phyloP scores from a whole-genome alignment of 164 flowering plant species.

The grape (Vitis vinifera) region DNA sequence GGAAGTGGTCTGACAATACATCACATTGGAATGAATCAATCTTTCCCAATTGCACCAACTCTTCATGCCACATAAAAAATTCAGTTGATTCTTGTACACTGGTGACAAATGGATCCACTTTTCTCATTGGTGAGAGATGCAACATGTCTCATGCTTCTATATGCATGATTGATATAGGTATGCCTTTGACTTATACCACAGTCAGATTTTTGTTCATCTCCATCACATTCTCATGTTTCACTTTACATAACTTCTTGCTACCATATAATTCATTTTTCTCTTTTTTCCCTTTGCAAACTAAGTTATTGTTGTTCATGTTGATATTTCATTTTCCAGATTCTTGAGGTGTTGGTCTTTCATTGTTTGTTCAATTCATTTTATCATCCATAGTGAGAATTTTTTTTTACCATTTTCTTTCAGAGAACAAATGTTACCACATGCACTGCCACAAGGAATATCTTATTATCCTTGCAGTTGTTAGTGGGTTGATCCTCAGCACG shows the following conservation, averaged over 20 bases:
- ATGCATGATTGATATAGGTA: conserved; percentile 70
- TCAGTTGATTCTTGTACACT: conserved; percentile 47
- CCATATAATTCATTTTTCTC: neutral
- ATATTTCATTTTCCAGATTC: neutral
- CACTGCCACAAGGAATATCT: conserved; percentile 83
- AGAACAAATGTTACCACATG: conserved; percentile 55
- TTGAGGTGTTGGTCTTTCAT: neutral
- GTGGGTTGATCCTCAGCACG: conserved; percentile 77
- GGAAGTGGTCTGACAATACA: conserved; percentile 83
- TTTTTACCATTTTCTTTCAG: conserved; percentile 31
- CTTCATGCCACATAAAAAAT: conserved; percentile 36
- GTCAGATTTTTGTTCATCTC: neutral
- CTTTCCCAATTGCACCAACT: conserved; percentile 40
- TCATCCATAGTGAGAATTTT: neutral
- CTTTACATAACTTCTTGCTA: neutral
- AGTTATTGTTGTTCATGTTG: neutral
- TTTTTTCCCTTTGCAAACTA: neutral
- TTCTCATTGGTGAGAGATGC: conserved; percentile 57
- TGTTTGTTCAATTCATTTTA: neutral
- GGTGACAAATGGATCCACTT: conserved; percentile 38
- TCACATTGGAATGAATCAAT: conserved; percentile 58
- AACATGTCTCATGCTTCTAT: conserved; percentile 52
- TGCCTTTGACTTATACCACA: conserved; percentile 4
- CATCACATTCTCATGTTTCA: neutral
- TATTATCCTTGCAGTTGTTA: conserved; percentile 75